Conservation (phyloP, 495 filamentous ascomycete genomes). For the Ascobolus immersus region DNA sequence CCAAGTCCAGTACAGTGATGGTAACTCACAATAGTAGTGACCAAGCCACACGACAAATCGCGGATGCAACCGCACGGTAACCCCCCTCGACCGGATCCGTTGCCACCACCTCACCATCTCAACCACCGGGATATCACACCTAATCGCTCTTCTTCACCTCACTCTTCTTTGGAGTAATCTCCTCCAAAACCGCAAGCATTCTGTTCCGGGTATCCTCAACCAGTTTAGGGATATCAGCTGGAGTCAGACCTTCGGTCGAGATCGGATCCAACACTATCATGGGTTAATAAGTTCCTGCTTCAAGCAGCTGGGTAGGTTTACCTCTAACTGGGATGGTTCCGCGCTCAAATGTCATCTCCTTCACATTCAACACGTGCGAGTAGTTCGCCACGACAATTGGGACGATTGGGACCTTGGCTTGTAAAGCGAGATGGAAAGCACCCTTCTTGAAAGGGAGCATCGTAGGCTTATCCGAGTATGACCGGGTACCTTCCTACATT, state of each 20-base stretch:
- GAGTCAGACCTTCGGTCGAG: slow-evolving; percentile 45
- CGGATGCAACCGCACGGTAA: too few relatives aligned
- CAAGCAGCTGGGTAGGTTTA: slow-evolving; percentile 16
- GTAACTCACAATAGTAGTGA: too few relatives aligned
- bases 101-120: too few relatives aligned
- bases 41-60: too few relatives aligned
- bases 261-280: slow-evolving; percentile 56
- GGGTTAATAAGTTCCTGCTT: neutral
- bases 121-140: too few relatives aligned
- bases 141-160: too few relatives aligned
- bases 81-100: too few relatives aligned
- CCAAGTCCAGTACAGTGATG: too few relatives aligned
- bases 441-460: slow-evolving; percentile 92
- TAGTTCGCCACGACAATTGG: slow-evolving; percentile 77
- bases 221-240: slow-evolving; percentile 66
- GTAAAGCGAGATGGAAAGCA: slow-evolving; percentile 83
- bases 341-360: slow-evolving; percentile 38
- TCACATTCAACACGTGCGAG: slow-evolving; percentile 49
- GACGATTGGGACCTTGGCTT: slow-evolving; percentile 80
- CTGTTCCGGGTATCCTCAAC: too few relatives aligned
- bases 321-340: slow-evolving; percentile 64
- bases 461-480: slow-evolving; percentile 54
- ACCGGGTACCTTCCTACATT: slow-evolving; percentile 83
- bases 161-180: too few relatives aligned
- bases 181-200: too few relatives aligned